Evolutionary conservation across 768 basidiomycete species (phyloP).

Genomic region (Sarcodon sp.): DNA sequence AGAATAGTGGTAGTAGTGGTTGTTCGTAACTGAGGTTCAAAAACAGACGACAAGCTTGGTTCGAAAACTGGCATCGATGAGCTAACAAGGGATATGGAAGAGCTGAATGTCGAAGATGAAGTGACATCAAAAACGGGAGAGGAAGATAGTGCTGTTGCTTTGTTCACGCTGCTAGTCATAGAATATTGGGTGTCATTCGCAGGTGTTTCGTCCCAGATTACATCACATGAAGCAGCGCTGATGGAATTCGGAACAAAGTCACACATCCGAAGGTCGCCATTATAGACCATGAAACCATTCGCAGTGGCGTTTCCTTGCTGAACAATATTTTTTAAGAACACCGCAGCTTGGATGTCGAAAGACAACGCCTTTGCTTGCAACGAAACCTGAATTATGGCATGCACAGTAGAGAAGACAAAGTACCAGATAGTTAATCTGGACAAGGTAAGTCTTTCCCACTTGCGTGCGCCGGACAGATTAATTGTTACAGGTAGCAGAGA

Average conservation of each 20-base stretch:
- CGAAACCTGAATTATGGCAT: constrained; percentile 55
- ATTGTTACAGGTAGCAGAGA: not conserved
- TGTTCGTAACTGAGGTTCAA: not conserved
- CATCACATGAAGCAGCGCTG: constrained; percentile 25
- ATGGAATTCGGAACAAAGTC: constrained; percentile 29
- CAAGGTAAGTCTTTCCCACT: constrained; percentile 65
- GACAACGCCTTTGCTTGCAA: constrained; percentile 57
- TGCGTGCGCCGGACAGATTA: not conserved
- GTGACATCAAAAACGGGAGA: too few species aligned
- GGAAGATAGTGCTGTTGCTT: too few species aligned
- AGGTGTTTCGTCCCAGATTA: constrained; percentile 40
- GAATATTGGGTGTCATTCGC: not conserved
- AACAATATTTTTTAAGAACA: constrained; percentile 38
- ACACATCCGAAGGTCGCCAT: constrained; percentile 41
- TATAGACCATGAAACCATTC: constrained; percentile 38
- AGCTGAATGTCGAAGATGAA: too few species aligned
- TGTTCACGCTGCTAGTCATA: too few species aligned
- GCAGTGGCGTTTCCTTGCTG: constrained; percentile 32
- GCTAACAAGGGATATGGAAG: too few species aligned
- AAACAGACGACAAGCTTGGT: constrained; percentile 9
- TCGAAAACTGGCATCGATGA: not conserved
- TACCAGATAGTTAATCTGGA: constrained; percentile 55
- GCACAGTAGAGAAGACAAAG: constrained; percentile 50
- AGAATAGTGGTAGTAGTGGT: constrained; percentile 1
- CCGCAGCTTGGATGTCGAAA: constrained; percentile 46